phyloP scores from a whole-genome alignment of 495 filamentous ascomycete genomes.

The Penicillium odoratum region DNA sequence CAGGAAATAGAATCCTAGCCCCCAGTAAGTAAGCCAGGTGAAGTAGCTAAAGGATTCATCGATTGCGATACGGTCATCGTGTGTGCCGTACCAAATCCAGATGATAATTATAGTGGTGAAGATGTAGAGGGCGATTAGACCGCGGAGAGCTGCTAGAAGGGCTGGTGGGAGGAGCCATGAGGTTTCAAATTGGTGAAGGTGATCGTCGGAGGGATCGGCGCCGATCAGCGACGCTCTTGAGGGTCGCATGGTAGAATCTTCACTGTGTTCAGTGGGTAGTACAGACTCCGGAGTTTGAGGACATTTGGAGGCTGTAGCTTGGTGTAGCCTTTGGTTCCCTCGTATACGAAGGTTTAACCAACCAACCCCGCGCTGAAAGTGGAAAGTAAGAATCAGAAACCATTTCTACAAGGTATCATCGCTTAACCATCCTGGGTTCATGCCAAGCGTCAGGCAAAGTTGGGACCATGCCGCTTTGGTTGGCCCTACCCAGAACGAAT shows the following conservation, averaged over 20 bases:
- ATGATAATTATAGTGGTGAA: conserved; percentile 70
- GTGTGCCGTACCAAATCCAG: conserved; percentile 58
- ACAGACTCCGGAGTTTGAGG: too few species aligned
- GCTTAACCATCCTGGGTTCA: too few species aligned
- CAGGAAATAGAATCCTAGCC: conserved; percentile 74
- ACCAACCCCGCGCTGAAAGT: too few species aligned
- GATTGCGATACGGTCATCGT: conserved; percentile 40
- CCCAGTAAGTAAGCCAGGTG: conserved; percentile 78
- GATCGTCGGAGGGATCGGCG: conserved; percentile 49
- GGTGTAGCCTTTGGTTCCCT: not conserved
- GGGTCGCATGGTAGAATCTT: conserved; percentile 17
- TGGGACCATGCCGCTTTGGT: too few species aligned
- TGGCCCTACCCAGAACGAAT: too few species aligned
- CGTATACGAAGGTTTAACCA: not conserved
- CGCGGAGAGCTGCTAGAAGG: conserved; percentile 57
- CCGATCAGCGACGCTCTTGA: conserved; percentile 27
- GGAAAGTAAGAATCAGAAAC: too few species aligned
- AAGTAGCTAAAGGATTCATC: conserved; percentile 72
- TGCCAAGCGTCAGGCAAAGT: too few species aligned
- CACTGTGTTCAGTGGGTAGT: too few species aligned
- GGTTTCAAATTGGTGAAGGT: conserved; percentile 65
- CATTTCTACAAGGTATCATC: too few species aligned
- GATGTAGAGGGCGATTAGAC: conserved; percentile 64
- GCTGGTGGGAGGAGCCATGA: conserved; percentile 74
- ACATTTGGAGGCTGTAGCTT: too few species aligned